These are phyloP conservation scores for Trichoderma citrinoviride DNA, from an alignment of 2,329 filamentous ascomycete species.

Conservation along the genomic window DNA sequence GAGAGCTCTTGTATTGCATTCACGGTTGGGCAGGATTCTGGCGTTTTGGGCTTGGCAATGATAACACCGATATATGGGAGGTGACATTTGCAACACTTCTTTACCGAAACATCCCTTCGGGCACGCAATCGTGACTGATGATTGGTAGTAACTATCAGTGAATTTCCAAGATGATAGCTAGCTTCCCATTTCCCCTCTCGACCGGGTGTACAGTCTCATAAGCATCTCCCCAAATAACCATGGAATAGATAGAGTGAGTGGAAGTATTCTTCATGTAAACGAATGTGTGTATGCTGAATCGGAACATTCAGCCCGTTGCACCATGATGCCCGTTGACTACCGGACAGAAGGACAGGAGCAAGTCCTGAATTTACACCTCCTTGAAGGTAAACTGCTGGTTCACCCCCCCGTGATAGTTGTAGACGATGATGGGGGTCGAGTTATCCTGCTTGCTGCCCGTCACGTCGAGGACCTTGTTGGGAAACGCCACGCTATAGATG, in stretches of 20 bases:
- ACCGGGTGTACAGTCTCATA: background rate
- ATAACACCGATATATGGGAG: background rate
- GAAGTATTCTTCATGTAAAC: background rate
- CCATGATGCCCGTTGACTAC: background rate
- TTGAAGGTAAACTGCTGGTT: constrained; percentile 15
- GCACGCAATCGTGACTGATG: background rate
- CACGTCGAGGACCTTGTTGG: background rate
- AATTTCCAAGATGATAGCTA: background rate
- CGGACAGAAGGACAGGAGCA: too few species aligned
- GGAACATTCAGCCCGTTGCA: background rate
- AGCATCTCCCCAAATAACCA: background rate
- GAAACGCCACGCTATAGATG: background rate
- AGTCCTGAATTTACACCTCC: background rate
- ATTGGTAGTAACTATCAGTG: background rate
- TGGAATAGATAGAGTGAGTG: background rate
- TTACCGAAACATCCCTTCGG: background rate
- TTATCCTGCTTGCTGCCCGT: background rate
- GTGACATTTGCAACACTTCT: background rate
- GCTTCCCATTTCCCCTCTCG: background rate
- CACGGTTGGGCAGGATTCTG: background rate
- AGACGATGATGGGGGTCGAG: constrained; percentile 7
- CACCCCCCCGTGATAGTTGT: background rate
- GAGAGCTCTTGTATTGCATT: background rate
- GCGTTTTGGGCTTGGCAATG: background rate
- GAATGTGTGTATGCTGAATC: background rate